Evolutionary conservation across 306 rosid genomes (phyloP).

Genomic region (Quercus engelmannii): DNA sequence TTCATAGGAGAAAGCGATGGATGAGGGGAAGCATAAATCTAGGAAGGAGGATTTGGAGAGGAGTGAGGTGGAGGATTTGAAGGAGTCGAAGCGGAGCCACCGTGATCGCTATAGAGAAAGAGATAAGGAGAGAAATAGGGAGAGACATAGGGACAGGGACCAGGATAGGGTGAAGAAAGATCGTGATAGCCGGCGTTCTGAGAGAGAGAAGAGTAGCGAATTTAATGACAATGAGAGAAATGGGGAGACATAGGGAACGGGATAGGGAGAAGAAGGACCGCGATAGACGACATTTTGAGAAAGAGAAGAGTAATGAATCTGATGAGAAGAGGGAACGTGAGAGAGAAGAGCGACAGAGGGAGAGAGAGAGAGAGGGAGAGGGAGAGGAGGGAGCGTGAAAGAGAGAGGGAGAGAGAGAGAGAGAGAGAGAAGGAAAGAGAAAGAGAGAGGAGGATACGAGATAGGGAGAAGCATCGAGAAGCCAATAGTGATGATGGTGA

Average conservation of each 20-base stretch:
- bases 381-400: slow-evolving; percentile 37
- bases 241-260: slow-evolving; percentile 26
- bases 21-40: slow-evolving; percentile 57
- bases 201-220: slow-evolving; percentile 41
- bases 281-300: neutral
- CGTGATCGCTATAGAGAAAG: slow-evolving; percentile 43
- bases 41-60: slow-evolving; percentile 46
- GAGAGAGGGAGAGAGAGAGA: slow-evolving; percentile 15
- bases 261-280: slow-evolving; percentile 46
- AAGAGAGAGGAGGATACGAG: slow-evolving; percentile 39
- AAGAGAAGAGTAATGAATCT: slow-evolving; percentile 46
- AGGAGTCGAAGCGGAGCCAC: slow-evolving; percentile 62
- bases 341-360: slow-evolving; percentile 35
- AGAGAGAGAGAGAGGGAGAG: slow-evolving; percentile 28
- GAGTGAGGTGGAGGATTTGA: slow-evolving; percentile 25
- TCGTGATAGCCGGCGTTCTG: neutral
- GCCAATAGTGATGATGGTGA: slow-evolving; percentile 53
- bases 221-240: slow-evolving; percentile 33
- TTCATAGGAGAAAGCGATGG: slow-evolving; percentile 44
- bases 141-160: slow-evolving; percentile 26
- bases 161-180: slow-evolving; percentile 38
- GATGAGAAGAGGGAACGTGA: slow-evolving; percentile 34
- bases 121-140: slow-evolving; percentile 39
- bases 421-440: slow-evolving; percentile 33
- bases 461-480: slow-evolving; percentile 61